Evolutionary conservation across 2,329 filamentous ascomycete species (phyloP).

Genomic region (Coleophoma cylindrospora): DNA sequence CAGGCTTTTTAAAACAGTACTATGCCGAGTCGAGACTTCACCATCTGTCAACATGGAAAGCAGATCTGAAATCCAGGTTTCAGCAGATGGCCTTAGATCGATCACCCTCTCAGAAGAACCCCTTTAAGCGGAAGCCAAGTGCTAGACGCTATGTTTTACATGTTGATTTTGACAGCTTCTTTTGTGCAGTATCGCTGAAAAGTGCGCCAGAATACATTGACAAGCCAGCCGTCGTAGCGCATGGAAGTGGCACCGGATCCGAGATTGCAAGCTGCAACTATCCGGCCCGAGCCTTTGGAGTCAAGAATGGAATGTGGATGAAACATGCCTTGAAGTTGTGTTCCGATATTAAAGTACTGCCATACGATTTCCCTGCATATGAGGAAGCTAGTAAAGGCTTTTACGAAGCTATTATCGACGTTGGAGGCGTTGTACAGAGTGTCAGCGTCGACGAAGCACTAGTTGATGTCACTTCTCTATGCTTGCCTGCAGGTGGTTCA

Average conservation of each 20-base stretch:
- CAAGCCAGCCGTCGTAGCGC: slow-evolving; percentile 84
- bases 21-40: slow-evolving; percentile 94
- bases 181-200: slow-evolving; percentile 85
- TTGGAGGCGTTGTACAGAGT: slow-evolving; percentile 84
- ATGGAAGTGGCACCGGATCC: slow-evolving; percentile 77
- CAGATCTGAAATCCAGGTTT: slow-evolving; percentile 83
- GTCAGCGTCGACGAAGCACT: slow-evolving; percentile 96
- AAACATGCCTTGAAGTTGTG: slow-evolving; percentile 79
- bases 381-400: slow-evolving; percentile 87
- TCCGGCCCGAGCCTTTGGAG: slow-evolving; percentile 74
- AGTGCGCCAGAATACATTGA: slow-evolving; percentile 68
- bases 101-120: slow-evolving; percentile 38
- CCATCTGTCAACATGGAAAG: slow-evolving; percentile 95
- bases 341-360: slow-evolving; percentile 80
- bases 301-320: slow-evolving; percentile 99
- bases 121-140: slow-evolving; percentile 50
- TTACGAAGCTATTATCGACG: slow-evolving; percentile 75
- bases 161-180: slow-evolving; percentile 98
- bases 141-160: slow-evolving; percentile 82
- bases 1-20: slow-evolving; percentile 88
- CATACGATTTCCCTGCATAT: slow-evolving; percentile 93
- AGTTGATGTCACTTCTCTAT: slow-evolving; percentile 71
- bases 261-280: slow-evolving; percentile 99
- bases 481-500: slow-evolving; percentile 60
- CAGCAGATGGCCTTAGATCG: slow-evolving; percentile 76